phyloP scores from a whole-genome alignment of 306 rosid species.

The peach (Prunus persica) region Prunus_persica_NCBIv2 NC_034009.1:2448501-2449000 shows the following conservation, averaged over 20 bases:
- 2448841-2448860: background rate
- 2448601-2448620: constrained; percentile 97
- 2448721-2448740: constrained; percentile 68
- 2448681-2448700: constrained; percentile 84
- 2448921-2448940: constrained; percentile 99
- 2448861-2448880: constrained; percentile 8
- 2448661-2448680: constrained; percentile 78
- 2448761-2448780: background rate
- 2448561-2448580: constrained; percentile 7
- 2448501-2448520: background rate
- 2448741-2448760: background rate
- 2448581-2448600: constrained; percentile 57
- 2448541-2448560: background rate
- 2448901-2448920: constrained; percentile 33
- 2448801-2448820: background rate
- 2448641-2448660: constrained; percentile 64
- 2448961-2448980: constrained; percentile 78
- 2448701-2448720: constrained; percentile 84
- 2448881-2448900: constrained; percentile 1
- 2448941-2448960: constrained; percentile 65
- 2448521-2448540: background rate
- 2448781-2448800: background rate
- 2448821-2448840: background rate
- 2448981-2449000: constrained; percentile 1
- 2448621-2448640: constrained; percentile 89